phyloP scores from a whole-genome alignment of 768 basidiomycete species.

The Terana coerulea region DNA sequence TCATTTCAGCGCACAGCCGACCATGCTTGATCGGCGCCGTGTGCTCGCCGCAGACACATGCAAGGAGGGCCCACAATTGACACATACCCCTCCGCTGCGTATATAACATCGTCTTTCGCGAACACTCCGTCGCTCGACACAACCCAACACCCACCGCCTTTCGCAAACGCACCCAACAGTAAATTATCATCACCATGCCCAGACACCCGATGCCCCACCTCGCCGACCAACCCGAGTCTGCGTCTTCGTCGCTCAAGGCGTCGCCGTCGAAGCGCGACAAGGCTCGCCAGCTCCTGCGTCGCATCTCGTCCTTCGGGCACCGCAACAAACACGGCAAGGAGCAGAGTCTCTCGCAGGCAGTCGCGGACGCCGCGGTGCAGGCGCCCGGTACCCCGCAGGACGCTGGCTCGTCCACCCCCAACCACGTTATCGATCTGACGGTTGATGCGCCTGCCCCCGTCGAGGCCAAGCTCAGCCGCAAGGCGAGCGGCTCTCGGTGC shows the following conservation, averaged over 20 bases:
- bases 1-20: conserved; percentile 3
- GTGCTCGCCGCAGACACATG: not conserved
- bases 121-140: not conserved
- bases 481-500: not conserved
- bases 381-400: not conserved
- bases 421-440: conserved; percentile 1
- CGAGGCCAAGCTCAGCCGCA: conserved; percentile 1
- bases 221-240: conserved; percentile 1
- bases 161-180: not conserved
- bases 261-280: conserved; percentile 4
- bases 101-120: not conserved
- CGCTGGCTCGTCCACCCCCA: not conserved
- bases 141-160: not conserved
- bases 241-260: not conserved
- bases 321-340: not conserved
- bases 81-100: not conserved
- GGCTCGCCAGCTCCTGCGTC: conserved; percentile 3
- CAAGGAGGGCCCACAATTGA: not conserved
- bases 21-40: conserved; percentile 8
- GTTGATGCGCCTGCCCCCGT: not conserved
- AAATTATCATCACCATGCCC: conserved; percentile 8
- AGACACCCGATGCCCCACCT: not conserved
- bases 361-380: not conserved
- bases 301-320: conserved; percentile 3
- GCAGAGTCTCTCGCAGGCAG: not conserved